These are phyloP conservation scores for Houttuynia cordata DNA, from an alignment of 164 flowering plant species.

Conservation along the genomic window DNA sequence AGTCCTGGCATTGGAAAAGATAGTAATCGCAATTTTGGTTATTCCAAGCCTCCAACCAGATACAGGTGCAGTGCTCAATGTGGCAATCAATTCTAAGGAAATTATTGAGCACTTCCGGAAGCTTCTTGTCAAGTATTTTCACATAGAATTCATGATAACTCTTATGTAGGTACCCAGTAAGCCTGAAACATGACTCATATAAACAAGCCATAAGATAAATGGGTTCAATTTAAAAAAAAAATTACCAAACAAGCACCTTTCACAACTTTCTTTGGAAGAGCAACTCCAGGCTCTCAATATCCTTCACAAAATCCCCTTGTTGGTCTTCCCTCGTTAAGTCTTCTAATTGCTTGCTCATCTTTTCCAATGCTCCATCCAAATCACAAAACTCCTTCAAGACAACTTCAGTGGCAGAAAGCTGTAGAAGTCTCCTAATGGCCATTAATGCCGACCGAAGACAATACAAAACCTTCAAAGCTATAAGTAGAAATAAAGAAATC, in stretches of 20 bases:
- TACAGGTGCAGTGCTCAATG: no score
- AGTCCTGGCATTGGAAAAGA: no score
- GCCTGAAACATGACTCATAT: not conserved
- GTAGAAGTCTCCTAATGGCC: slow-evolving; percentile 62
- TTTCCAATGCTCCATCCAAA: slow-evolving; percentile 51
- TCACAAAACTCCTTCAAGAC: slow-evolving; percentile 53
- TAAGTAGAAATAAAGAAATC: no score
- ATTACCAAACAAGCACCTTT: slow-evolving; percentile 20
- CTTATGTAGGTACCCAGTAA: slow-evolving; percentile 2
- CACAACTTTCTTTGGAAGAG: slow-evolving; percentile 44
- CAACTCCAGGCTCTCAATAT: slow-evolving; percentile 57
- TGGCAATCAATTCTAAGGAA: no score
- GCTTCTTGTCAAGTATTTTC: no score
- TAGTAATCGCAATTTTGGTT: no score
- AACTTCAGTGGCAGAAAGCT: slow-evolving; percentile 41
- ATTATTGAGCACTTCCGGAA: no score
- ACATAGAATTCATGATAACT: not conserved
- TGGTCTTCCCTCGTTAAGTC: slow-evolving; percentile 43
- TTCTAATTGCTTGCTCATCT: slow-evolving; percentile 42
- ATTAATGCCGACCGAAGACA: slow-evolving; percentile 43
- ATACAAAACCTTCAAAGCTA: not conserved
- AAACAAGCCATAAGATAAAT: not conserved
- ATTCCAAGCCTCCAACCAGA: no score
- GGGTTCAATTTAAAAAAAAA: no score
- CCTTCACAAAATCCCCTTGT: no score